These are phyloP conservation scores for Fusarium phyllophilum DNA, from an alignment of 2,329 filamentous ascomycete species.

Conservation along the genomic window DNA sequence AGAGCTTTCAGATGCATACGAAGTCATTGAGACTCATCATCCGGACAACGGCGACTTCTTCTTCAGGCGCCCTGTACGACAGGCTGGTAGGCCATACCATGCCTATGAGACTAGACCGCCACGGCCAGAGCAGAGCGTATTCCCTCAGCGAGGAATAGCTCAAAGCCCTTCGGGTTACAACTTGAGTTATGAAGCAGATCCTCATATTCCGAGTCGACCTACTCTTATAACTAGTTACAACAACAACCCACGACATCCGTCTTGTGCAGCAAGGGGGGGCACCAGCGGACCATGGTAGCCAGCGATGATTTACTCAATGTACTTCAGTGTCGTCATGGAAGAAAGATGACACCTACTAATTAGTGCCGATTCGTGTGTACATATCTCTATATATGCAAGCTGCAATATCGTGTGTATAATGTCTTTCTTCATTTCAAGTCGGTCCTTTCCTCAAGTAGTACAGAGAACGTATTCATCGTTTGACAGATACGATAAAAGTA, in stretches of 20 bases:
- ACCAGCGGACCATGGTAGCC: not conserved
- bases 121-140: conserved; percentile 13
- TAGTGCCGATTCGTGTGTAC: not conserved
- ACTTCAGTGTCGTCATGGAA: not conserved
- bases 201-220: not conserved
- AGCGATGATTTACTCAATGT: not conserved
- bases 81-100: conserved; percentile 43
- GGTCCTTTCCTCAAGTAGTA: not conserved
- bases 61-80: conserved; percentile 54
- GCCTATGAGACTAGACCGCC: conserved; percentile 34
- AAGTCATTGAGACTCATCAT: conserved; percentile 59
- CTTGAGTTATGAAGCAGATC: conserved; percentile 1
- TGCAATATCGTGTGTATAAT: not conserved
- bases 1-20: conserved; percentile 49
- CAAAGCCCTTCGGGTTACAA: conserved; percentile 7
- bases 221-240: conserved; percentile 42
- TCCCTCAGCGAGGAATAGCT: conserved; percentile 10
- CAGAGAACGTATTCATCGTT: not conserved
- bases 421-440: not conserved
- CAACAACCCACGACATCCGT: conserved; percentile 56
- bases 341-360: not conserved
- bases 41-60: conserved; percentile 57
- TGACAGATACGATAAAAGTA: conserved; percentile 19
- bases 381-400: not conserved
- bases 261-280: conserved; percentile 24